Evolutionary conservation across 331 rosid species (phyloP), one percentile per base, ranked within the genome.

Genomic region (Phaseolus coccineus): DNA sequence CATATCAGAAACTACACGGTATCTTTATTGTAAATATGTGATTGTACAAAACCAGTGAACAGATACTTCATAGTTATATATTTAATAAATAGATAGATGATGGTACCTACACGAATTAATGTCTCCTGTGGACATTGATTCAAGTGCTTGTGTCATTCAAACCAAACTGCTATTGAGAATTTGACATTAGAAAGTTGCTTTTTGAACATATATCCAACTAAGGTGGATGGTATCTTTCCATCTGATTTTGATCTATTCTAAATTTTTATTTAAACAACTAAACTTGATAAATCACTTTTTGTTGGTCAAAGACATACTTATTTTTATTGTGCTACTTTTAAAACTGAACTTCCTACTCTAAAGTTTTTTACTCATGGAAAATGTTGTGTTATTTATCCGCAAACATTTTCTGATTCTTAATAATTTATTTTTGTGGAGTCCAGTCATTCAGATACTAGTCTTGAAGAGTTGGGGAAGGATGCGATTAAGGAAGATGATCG

Each of bases 361-460:
- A 59, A 31, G 8, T 37, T 71, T 58, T 53, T 57, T 31, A 46
- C 24, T 52, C 47, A 30, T 72, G 79, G 82, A 71, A 51, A 52
- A 66, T 25, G 28, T 24, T 44, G 37, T 69, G 42, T 9, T 63
- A 47, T 78, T 73, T 68, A 51, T 80, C 47, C 68, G 33, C 65
- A 11, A 73, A 47, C 72, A 46, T 53, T 79, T 37, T 77, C 77
- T 55, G 12, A 74, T 51, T 5, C 77, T 61, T 58, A 47, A 74
- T 56, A 35, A 72, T 37, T 74, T 64, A 24, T 82, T 73, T 52
- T 59, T 66, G 40, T 76, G 87, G 51, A 64, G 68, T 89, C 68
- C 88, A 96, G 99, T 77, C 99, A 95, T 82, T 91, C 99, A 73
- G 99, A 93, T 80, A 82, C 55, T 71, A 83, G 71, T 87, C 97